A percentile compares a stretch with the other conserved stretches of the same genome.
Evolutionary conservation across 2,329 filamentous ascomycete genomes (phyloP).

Genomic region (Nemania abortiva): DNA sequence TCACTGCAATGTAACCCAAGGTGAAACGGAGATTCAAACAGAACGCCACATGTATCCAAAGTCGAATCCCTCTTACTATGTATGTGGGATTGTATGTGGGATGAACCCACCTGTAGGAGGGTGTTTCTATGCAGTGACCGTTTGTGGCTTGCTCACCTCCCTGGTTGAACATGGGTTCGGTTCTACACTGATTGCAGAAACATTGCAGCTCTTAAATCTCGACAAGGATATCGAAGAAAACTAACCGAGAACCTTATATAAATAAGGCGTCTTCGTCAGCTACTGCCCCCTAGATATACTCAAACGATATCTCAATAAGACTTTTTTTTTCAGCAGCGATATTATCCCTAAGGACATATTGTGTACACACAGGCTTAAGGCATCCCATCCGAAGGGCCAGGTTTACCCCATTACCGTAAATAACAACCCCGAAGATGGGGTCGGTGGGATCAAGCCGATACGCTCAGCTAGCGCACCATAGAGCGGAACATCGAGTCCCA

Average conservation of each 20-base stretch:
- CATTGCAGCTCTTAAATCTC: not conserved
- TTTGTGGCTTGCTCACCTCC: too few species aligned
- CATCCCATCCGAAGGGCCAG: too few species aligned
- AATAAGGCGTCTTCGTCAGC: not conserved
- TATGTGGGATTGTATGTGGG: not conserved
- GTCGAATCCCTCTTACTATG: not conserved
- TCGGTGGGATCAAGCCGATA: not conserved
- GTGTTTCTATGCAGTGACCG: too few species aligned
- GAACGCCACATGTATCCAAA: not conserved
- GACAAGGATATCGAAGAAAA: not conserved
- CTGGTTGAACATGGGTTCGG: not conserved
- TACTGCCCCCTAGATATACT: not conserved
- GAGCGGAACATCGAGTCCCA: not conserved
- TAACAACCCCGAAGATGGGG: not conserved
- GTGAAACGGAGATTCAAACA: not conserved
- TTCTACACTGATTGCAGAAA: not conserved
- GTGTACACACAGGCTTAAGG: too few species aligned
- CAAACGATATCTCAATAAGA: not conserved
- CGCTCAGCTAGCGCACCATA: not conserved
- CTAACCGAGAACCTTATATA: not conserved
- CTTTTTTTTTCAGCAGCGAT: not conserved
- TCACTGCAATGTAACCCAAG: conserved; percentile 6
- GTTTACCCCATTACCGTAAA: too few species aligned
- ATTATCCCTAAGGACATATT: too few species aligned
- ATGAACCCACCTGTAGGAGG: not conserved